A percentile compares a stretch with the other conserved stretches of the same genome.
These are phyloP conservation scores for Moesziomyces parantarcticus DNA, from an alignment of 1,284 basidiomycete species.

Conservation along the genomic window DNA sequence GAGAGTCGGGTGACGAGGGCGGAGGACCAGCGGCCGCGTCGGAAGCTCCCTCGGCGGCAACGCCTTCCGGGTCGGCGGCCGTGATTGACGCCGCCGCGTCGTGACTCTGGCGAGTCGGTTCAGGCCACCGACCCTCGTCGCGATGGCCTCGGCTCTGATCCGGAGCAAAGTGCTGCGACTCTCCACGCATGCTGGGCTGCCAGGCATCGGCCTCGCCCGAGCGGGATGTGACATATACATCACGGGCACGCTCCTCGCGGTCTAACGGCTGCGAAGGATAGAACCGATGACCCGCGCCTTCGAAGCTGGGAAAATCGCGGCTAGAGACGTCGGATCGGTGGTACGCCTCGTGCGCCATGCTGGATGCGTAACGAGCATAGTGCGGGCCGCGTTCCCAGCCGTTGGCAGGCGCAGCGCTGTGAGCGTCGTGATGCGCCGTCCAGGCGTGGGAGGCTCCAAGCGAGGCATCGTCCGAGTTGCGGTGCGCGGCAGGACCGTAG, in stretches of 20 bases:
- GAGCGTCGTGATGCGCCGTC: slow-evolving; percentile 6
- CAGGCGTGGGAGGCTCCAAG: slow-evolving; percentile 12
- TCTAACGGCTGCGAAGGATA: background rate
- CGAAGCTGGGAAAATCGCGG: slow-evolving; percentile 6
- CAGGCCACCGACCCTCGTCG: slow-evolving; percentile 14
- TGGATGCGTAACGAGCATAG: slow-evolving; percentile 17
- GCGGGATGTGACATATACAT: slow-evolving; percentile 5
- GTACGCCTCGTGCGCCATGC: slow-evolving; percentile 9
- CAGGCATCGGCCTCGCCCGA: slow-evolving; percentile 8
- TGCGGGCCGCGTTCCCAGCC: slow-evolving; percentile 13
- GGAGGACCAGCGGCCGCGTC: slow-evolving; percentile 39
- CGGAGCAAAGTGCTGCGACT: background rate
- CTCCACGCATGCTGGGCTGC: slow-evolving; percentile 7
- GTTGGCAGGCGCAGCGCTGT: slow-evolving; percentile 7
- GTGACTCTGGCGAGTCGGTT: slow-evolving; percentile 6
- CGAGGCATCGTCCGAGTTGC: slow-evolving; percentile 21
- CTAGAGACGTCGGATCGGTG: slow-evolving; percentile 9
- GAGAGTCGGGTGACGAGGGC: slow-evolving; percentile 55
- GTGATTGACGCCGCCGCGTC: background rate
- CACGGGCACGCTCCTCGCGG: slow-evolving; percentile 4
- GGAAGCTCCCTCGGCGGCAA: slow-evolving; percentile 4
- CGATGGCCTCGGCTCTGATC: slow-evolving; percentile 4
- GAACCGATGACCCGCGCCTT: slow-evolving; percentile 5
- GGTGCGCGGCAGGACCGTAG: slow-evolving; percentile 10
- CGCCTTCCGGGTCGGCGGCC: slow-evolving; percentile 1